phyloP scores from a whole-genome alignment of 2,329 filamentous ascomycete genomes.

The Rhexocercosporidium sp. region DNA sequence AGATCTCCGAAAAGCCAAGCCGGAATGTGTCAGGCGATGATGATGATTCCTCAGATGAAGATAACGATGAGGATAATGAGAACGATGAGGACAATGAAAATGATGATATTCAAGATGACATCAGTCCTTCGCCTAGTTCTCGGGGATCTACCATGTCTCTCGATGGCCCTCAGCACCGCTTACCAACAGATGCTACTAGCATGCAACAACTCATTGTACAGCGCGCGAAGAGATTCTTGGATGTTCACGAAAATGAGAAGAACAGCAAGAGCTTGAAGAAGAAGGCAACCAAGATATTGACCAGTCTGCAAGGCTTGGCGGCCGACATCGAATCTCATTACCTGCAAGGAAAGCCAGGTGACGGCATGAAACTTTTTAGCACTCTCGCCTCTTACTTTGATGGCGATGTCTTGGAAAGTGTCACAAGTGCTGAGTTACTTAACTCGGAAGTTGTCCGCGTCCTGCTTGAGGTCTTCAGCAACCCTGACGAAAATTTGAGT shows the following conservation, averaged over 20 bases:
- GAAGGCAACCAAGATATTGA: conserved; percentile 78
- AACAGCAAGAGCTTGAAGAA: conserved; percentile 74
- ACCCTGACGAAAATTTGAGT: conserved; percentile 64
- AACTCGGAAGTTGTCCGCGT: conserved; percentile 88
- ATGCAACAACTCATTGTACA: conserved; percentile 76
- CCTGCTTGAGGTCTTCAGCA: conserved; percentile 81
- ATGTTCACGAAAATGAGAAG: conserved; percentile 79
- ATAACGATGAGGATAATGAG: conserved; percentile 53
- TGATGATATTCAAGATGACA: conserved; percentile 57
- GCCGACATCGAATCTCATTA: conserved; percentile 76
- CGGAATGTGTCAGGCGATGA: conserved; percentile 46
- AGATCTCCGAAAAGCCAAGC: conserved; percentile 38
- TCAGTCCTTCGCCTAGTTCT: conserved; percentile 51
- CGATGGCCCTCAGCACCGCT: conserved; percentile 57
- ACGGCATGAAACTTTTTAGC: conserved; percentile 72
- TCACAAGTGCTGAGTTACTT: conserved; percentile 93
- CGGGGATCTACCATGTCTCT: conserved; percentile 69
- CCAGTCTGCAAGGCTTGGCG: conserved; percentile 73
- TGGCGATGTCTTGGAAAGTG: conserved; percentile 85
- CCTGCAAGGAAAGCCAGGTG: conserved; percentile 56
- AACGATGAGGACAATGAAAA: conserved; percentile 55
- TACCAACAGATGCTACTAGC: conserved; percentile 56
- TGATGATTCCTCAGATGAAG: conserved; percentile 55
- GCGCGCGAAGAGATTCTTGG: conserved; percentile 82
- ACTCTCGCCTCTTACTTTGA: conserved; percentile 85